These are phyloP conservation scores for Boletus edulis DNA, from an alignment of 768 basidiomycete genomes.

Conservation along the genomic window DNA sequence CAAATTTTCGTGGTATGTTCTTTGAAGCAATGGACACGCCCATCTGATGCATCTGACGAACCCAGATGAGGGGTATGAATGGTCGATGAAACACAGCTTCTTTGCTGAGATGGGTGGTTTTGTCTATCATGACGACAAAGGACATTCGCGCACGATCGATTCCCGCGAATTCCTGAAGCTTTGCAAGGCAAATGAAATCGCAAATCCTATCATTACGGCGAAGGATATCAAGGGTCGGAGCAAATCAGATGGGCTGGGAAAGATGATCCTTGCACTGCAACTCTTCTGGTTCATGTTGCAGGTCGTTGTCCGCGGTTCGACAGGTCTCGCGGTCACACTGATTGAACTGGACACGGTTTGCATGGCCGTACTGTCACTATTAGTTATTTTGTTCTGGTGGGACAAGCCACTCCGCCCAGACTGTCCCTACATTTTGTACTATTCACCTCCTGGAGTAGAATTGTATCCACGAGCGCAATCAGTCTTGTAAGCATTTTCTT, in stretches of 20 bases:
- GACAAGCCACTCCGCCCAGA: background rate
- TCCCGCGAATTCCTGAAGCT: background rate
- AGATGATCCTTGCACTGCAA: background rate
- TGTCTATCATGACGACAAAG: background rate
- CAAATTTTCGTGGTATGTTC: background rate
- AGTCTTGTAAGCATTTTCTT: background rate
- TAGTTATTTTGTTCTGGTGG: background rate
- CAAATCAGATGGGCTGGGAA: background rate
- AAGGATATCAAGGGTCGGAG: background rate
- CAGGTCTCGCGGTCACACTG: background rate
- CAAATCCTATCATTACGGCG: background rate
- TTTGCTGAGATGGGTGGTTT: constrained; percentile 2
- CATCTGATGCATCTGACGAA: background rate
- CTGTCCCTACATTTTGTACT: background rate
- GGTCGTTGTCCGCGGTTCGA: background rate
- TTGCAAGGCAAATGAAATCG: background rate
- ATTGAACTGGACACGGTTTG: background rate
- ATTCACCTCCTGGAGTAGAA: background rate
- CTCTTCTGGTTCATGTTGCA: background rate
- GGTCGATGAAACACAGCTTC: constrained; percentile 2
- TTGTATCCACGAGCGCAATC: too few species aligned
- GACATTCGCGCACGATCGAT: background rate
- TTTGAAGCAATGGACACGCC: background rate
- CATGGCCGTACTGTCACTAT: background rate
- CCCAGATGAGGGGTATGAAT: background rate